Base-by-base conservation (phyloP, 2,329 filamentous ascomycete species). In the Fusarium torreyae region DNA sequence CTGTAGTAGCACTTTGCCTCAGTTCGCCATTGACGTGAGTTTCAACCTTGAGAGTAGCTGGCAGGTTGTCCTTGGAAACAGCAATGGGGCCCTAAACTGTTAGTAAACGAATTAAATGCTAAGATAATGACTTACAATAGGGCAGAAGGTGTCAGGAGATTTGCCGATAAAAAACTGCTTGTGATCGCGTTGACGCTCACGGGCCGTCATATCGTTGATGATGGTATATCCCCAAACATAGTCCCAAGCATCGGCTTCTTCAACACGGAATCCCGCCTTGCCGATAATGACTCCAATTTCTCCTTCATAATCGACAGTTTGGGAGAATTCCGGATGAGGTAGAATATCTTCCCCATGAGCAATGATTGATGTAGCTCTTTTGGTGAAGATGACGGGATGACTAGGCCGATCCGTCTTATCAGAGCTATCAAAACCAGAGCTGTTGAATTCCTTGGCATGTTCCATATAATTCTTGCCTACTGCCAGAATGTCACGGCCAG, bases 161-260 rank as follows among this genome's bases (percentile, higher is more conserved):
- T 88, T 88, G 10, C 87, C 86, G 49, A 89, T 83, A 57, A 84
- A 88, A 72, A 88, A 89, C 64, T 89, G 87, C 72, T 88, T 88
- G 60, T 89, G 87, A 63, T 87, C 84, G 15, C 84, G 76, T 75
- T 87, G 85, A 38, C 79, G 76, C 62, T 87, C 83, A 4, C 85
- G 77, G 0, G 85, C 84, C 13, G 85, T 86, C 57, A 87, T 71
- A 51, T 87, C 85, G 61, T 87, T 87, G 65, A 87, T 82, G 53
- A 87, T 87, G 0, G 85, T 87, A 63, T 84, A 88, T 0, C 85
- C 86, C 85, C 85, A 87, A 3, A 88, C 84, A 69, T 88, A 73
- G 14, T 83, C 77, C 79, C 81, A 78, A 0, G 86, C 86, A 60
- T 86, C 76, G 2, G 76, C 63, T 46, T 85, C 80, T 0, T 65